These are phyloP conservation scores for Fusarium setosum DNA, from an alignment of 2,329 filamentous ascomycete species.

Conservation along the genomic window DNA sequence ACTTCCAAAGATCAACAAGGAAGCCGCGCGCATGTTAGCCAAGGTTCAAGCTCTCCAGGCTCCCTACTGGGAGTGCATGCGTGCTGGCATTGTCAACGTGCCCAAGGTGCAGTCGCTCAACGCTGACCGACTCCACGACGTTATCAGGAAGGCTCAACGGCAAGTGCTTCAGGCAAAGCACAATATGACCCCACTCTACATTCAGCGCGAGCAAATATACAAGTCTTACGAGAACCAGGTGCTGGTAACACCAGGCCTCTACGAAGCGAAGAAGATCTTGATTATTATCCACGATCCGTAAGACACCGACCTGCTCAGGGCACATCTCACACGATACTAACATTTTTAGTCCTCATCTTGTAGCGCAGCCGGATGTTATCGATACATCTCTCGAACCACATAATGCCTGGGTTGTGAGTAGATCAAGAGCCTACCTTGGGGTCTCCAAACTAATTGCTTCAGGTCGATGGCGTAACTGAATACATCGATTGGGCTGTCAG, in stretches of 20 bases:
- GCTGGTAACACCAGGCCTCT: slow-evolving; percentile 79
- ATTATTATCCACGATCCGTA: slow-evolving; percentile 93
- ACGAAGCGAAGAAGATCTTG: slow-evolving; percentile 74
- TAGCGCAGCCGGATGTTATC: slow-evolving; percentile 74
- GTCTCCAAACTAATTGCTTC: slow-evolving; percentile 30
- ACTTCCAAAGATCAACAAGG: slow-evolving; percentile 67
- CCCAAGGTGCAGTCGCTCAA: slow-evolving; percentile 63
- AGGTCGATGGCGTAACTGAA: slow-evolving; percentile 84
- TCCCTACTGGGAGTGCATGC: slow-evolving; percentile 89
- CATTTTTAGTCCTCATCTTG: slow-evolving; percentile 69
- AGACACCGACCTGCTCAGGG: slow-evolving; percentile 45
- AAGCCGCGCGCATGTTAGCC: slow-evolving; percentile 66
- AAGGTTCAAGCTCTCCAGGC: slow-evolving; percentile 71
- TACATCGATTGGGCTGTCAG: slow-evolving; percentile 87
- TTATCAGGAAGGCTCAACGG: slow-evolving; percentile 82
- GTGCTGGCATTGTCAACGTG: slow-evolving; percentile 71
- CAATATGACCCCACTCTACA: slow-evolving; percentile 82
- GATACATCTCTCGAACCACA: slow-evolving; percentile 82
- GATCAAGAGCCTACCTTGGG: neutral
- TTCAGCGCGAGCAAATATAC: slow-evolving; percentile 78
- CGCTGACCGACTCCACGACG: slow-evolving; percentile 78
- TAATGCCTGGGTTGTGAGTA: slow-evolving; percentile 86
- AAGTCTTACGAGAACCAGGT: slow-evolving; percentile 89
- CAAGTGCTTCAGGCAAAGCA: slow-evolving; percentile 77
- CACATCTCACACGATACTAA: slow-evolving; percentile 16